Conservation (phyloP, 2,329 filamentous ascomycete species). For the Ophiostoma piceae region DNA sequence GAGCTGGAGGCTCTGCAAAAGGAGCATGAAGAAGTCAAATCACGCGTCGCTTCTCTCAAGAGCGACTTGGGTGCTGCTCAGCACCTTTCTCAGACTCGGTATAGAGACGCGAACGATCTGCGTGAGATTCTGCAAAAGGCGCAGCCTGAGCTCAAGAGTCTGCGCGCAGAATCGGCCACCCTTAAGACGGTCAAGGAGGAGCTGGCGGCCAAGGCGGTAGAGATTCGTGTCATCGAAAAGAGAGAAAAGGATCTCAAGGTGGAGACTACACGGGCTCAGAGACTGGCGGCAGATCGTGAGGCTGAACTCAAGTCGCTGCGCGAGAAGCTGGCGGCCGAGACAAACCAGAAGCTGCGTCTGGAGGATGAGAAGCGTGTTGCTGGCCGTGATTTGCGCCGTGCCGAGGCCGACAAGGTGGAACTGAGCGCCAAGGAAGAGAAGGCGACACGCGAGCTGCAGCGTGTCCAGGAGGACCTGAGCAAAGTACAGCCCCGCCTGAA, state of each 20-base stretch:
- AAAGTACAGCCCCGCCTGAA: slow-evolving; percentile 57
- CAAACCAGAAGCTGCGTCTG: slow-evolving; percentile 61
- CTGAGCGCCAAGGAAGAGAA: slow-evolving; percentile 69
- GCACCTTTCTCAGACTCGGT: slow-evolving; percentile 77
- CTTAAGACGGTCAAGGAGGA: slow-evolving; percentile 73
- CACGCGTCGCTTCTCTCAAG: slow-evolving; percentile 64
- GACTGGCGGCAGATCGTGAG: slow-evolving; percentile 67
- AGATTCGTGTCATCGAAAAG: slow-evolving; percentile 71
- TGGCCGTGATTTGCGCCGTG: slow-evolving; percentile 70
- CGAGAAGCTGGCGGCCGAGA: slow-evolving; percentile 72
- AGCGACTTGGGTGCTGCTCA: slow-evolving; percentile 82
- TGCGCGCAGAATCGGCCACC: slow-evolving; percentile 70
- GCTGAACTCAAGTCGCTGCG: slow-evolving; percentile 70
- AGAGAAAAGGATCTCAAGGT: slow-evolving; percentile 74
- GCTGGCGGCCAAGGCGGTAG: slow-evolving; percentile 51
- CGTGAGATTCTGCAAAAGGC: slow-evolving; percentile 75
- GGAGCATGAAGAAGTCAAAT: slow-evolving; percentile 63
- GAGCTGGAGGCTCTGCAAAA: slow-evolving; percentile 54
- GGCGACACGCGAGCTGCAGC: slow-evolving; percentile 61
- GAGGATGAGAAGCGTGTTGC: slow-evolving; percentile 74
- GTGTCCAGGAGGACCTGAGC: slow-evolving; percentile 66
- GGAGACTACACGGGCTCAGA: slow-evolving; percentile 66
- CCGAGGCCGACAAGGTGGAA: slow-evolving; percentile 75
- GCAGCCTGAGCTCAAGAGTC: slow-evolving; percentile 74
- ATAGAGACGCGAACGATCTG: slow-evolving; percentile 79